Evolutionary conservation across 768 basidiomycete species (phyloP).

Genomic region (Tricholoma bakamatsutake): DNA sequence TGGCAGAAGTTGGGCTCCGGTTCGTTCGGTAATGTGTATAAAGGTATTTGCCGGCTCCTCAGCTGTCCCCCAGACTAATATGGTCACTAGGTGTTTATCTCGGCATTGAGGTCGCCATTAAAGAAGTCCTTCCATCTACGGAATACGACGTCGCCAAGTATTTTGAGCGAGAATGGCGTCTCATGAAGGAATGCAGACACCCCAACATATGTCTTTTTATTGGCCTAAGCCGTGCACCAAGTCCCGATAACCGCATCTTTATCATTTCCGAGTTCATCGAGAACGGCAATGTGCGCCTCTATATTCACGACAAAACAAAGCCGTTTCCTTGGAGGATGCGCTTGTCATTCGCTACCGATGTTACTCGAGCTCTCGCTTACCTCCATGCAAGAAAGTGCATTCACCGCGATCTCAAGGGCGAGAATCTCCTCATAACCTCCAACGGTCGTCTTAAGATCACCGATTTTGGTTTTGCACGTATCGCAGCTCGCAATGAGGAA

Average conservation of each 20-base stretch:
- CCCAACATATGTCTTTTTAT: conserved; percentile 93
- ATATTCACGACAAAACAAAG: conserved; percentile 79
- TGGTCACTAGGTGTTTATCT: conserved; percentile 69
- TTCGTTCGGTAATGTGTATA: conserved; percentile 90
- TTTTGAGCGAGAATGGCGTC: conserved; percentile 96
- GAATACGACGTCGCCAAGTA: conserved; percentile 97
- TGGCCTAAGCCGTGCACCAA: conserved; percentile 77
- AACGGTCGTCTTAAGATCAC: conserved; percentile 96
- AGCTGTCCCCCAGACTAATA: conserved; percentile 1
- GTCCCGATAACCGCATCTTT: conserved; percentile 80
- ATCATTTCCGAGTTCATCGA: conserved; percentile 95
- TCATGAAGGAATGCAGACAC: conserved; percentile 94
- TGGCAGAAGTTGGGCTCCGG: conserved; percentile 92
- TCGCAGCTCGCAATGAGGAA: conserved; percentile 87
- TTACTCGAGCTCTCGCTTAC: conserved; percentile 92
- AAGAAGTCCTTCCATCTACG: conserved; percentile 87
- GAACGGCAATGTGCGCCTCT: conserved; percentile 84
- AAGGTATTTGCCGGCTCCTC: conserved; percentile 37
- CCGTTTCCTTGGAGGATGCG: conserved; percentile 93
- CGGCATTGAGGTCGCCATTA: conserved; percentile 94
- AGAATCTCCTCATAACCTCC: conserved; percentile 91
- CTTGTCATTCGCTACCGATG: conserved; percentile 92
- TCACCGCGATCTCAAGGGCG: conserved; percentile 91
- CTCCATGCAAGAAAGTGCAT: conserved; percentile 91
- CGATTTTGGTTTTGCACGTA: conserved; percentile 97